Evolutionary conservation across 305 asterid genomes (phyloP), one percentile per base, ranked within the genome.

Genomic region (Solanum hybrid): DNA sequence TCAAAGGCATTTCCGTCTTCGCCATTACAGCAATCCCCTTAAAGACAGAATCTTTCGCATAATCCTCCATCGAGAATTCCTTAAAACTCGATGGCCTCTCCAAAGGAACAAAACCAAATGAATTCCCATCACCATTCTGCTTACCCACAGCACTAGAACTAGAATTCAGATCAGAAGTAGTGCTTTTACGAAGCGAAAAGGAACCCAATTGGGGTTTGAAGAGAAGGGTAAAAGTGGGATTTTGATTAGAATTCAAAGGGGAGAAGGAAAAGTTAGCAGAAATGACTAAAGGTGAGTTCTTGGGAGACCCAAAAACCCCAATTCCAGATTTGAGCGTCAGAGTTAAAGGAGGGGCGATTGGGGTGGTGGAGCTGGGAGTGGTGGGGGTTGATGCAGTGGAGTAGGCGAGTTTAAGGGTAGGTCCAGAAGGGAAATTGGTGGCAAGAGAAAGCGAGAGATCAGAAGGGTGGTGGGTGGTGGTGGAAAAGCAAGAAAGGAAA

Each of bases 261-360:
- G 94, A 91, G 92, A 95, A 95, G 40, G 98, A 93, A 91, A 97
- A 95, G 87, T 93, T 91, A 74, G 98, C 99, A 34, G 97, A 94
- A 89, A 97, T 94, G 73, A 93, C 89, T 77, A 97, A 94, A 24
- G 98, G 98, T 18, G 98, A 96, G 88, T 92, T 93, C 37, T 89
- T 95, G 28, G 99, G 98, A 35, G 99, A 97, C 14, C 99, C 99
- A 80, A 93, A 95, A 33, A 95, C 90, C 34, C 99, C 98, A 20
- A 96, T 94, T 40, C 98, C 98, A 11, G 99, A 97, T 92, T 94
- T 96, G 61, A 96, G 96, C 1, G 97, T 90, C 31, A 96, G 95
- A 22, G 92, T 93, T 6, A 95, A 82, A 20, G 98, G 98, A 4
- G 96, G 94, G 16, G 91, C 46, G 1, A 91, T 24, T 10, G 61